These are phyloP conservation scores for Herpotrichia juniperi DNA, from an alignment of 2,329 filamentous ascomycete genomes.

Conservation along the genomic window DNA sequence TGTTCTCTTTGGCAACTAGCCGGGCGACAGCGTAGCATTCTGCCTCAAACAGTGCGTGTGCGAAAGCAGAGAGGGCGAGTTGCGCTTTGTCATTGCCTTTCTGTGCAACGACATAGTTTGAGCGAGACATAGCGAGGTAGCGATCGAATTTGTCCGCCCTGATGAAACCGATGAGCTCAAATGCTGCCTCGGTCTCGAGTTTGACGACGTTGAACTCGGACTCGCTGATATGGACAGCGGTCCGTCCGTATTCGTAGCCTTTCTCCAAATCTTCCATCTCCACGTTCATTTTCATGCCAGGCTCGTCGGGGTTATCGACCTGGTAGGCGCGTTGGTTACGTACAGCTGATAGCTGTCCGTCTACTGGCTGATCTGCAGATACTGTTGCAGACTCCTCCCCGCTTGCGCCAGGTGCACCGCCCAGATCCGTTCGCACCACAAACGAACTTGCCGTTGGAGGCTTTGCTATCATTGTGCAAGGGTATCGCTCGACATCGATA, in stretches of 20 bases:
- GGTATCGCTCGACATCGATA: slow-evolving; percentile 90
- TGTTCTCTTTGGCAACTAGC: slow-evolving; percentile 82
- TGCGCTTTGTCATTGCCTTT: slow-evolving; percentile 81
- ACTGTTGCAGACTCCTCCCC: slow-evolving; percentile 61
- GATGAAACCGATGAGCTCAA: slow-evolving; percentile 89
- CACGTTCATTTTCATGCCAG: slow-evolving; percentile 82
- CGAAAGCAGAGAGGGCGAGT: slow-evolving; percentile 84
- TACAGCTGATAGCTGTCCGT: slow-evolving; percentile 67
- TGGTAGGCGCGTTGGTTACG: slow-evolving; percentile 80
- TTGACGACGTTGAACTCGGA: slow-evolving; percentile 89
- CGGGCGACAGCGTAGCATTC: slow-evolving; percentile 87
- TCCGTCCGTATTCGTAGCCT: slow-evolving; percentile 91
- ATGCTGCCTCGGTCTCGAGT: slow-evolving; percentile 74
- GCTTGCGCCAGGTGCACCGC: slow-evolving; percentile 53
- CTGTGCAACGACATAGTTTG: slow-evolving; percentile 77
- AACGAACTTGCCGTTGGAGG: slow-evolving; percentile 80
- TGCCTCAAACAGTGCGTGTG: slow-evolving; percentile 84
- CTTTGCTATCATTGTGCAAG: slow-evolving; percentile 78
- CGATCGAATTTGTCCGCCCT: slow-evolving; percentile 77
- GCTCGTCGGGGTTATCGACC: slow-evolving; percentile 74
- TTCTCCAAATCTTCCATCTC: slow-evolving; percentile 85
- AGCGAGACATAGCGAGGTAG: slow-evolving; percentile 83
- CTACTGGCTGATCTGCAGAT: slow-evolving; percentile 43
- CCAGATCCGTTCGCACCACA: slow-evolving; percentile 59
- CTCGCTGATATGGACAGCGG: slow-evolving; percentile 86